Evolutionary conservation across 192 early-diverging fungal species (phyloP), one percentile per base, ranked within the genome.

Genomic region (Umbelopsis isabellina): DNA sequence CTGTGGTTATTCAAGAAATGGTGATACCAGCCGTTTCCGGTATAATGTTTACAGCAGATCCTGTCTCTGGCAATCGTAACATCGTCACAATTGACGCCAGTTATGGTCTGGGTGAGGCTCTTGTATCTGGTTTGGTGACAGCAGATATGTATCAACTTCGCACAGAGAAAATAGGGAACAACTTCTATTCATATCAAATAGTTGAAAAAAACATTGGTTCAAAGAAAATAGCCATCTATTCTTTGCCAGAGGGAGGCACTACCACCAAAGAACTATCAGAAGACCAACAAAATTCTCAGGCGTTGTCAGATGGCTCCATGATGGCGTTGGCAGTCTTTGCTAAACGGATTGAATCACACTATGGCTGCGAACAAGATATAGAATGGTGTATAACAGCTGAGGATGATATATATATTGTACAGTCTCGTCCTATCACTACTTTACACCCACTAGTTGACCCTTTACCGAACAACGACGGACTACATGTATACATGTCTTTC

Each of bases 101-200:
- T 16, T 84, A 80, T 74, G 83, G 83, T 18, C 79, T 84, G 23
- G 83, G 83, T 0, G 83, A 85, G 65, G 81, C 82, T 16, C 67
- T 85, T 9, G 83, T 85, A 3, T 81, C 80, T 21, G 83, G 83
- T 45, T 72, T 79, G 33, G 82, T 84, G 7, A 79, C 84, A 61
- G 82, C 83, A 22, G 83, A 85, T 47, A 79, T 72, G 21, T 83
- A 79, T 65, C 72, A 79, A 68, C 74, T 83, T 66, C 12, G 45
- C 6, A 30, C 27, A 23, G 35, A 12, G 65, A 48, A 7, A 1
- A 46, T 3, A n/a, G n/a, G n/a, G n/a, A n/a, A n/a, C n/a, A n/a
- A n/a, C 27, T 30, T 30, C 1, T 30, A 2, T 30, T 30, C 27
- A 30, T 30, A 3, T 1, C 1, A 30, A 30, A 66, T 66, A 20